A percentile compares a stretch with the other conserved stretches of the same genome.
Conservation (phyloP, 2,329 filamentous ascomycete genomes). For the Thermothelomyces thermophilus region DNA sequence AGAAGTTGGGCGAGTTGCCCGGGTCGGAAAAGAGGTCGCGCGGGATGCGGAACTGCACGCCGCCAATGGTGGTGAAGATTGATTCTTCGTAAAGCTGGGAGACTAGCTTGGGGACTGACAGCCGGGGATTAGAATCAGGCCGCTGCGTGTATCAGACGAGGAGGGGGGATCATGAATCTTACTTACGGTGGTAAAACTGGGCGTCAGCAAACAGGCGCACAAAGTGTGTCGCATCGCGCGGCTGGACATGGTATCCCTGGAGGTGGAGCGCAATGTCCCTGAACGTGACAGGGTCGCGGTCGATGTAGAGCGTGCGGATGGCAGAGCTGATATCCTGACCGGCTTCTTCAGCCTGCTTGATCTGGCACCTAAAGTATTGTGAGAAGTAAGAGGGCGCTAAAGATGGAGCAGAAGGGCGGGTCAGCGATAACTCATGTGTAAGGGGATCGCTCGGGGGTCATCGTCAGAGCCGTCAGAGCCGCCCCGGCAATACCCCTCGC, state of each 20-base stretch:
- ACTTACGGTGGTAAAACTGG: constrained; percentile 80
- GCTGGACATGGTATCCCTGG: constrained; percentile 83
- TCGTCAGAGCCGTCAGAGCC: too few relatives aligned
- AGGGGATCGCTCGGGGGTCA: too few relatives aligned
- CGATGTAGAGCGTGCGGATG: constrained; percentile 84
- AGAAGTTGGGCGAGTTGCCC: constrained; percentile 93
- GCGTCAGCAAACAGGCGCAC: constrained; percentile 91
- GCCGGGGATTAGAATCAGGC: constrained; percentile 7
- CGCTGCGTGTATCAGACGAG: too few relatives aligned
- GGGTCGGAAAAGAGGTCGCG: constrained; percentile 76
- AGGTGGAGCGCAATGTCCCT: constrained; percentile 83
- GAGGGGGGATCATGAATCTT: too few relatives aligned
- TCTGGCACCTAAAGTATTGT: constrained; percentile 81
- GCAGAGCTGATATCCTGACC: constrained; percentile 43
- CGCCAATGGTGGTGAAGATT: constrained; percentile 87
- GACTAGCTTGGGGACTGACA: constrained; percentile 73
- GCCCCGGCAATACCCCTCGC: background rate
- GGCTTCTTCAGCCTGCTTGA: constrained; percentile 56
- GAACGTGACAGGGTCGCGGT: constrained; percentile 85
- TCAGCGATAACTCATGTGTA: background rate
- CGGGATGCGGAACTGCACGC: constrained; percentile 81
- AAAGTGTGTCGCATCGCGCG: constrained; percentile 77
- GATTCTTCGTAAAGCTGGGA: constrained; percentile 86
- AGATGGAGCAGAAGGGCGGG: background rate
- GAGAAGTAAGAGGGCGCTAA: constrained; percentile 93